Conservation (phyloP, 306 rosid genomes). For the Ceratonia siliqua region DNA sequence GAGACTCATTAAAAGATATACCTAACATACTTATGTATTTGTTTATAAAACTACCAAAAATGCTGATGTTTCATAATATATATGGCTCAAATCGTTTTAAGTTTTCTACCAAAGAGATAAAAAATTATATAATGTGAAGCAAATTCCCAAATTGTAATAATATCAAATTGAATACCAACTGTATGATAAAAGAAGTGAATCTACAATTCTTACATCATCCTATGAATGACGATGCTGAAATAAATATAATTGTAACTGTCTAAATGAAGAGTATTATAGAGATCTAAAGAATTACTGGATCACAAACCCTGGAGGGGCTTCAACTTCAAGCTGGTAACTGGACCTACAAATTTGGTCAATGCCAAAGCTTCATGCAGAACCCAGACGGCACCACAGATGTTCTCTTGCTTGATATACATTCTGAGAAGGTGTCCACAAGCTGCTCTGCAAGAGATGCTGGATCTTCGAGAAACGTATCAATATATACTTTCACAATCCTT, state of each 20-base stretch:
- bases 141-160: slow-evolving; percentile 22
- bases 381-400: slow-evolving; percentile 69
- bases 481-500: slow-evolving; percentile 79
- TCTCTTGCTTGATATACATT: slow-evolving; percentile 72
- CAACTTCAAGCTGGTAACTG: slow-evolving; percentile 24
- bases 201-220: slow-evolving; percentile 44
- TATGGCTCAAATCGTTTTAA: slow-evolving; percentile 21
- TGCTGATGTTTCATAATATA: too few relatives aligned
- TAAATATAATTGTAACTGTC: slow-evolving; percentile 43
- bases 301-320: slow-evolving; percentile 36
- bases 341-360: slow-evolving; percentile 46
- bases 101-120: background rate
- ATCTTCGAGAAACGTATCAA: slow-evolving; percentile 75
- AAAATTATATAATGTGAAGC: background rate
- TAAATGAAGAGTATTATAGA: slow-evolving; percentile 49
- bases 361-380: slow-evolving; percentile 96
- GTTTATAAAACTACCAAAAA: too few relatives aligned
- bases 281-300: slow-evolving; percentile 59
- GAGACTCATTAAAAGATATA: too few relatives aligned
- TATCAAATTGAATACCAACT: slow-evolving; percentile 30
- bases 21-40: too few relatives aligned
- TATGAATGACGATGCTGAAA: slow-evolving; percentile 56
- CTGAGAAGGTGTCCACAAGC: slow-evolving; percentile 91
- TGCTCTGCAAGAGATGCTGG: slow-evolving; percentile 93
- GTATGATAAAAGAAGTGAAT: slow-evolving; percentile 31